Evolutionary conservation across 805 yeast genomes (phyloP).

Genomic region (Schwanniomyces pseudopolymorphus): DNA sequence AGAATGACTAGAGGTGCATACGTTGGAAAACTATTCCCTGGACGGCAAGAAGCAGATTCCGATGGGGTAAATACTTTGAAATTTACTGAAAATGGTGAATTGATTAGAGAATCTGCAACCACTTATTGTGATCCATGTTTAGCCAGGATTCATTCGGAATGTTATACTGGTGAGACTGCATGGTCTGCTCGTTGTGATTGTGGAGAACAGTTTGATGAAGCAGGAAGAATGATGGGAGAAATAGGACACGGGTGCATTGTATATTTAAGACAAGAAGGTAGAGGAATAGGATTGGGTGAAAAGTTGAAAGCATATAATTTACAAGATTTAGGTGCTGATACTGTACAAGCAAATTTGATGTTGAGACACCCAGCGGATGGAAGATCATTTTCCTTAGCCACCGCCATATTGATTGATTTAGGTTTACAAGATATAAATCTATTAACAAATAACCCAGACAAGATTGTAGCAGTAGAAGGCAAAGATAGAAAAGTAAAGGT

Average conservation of each 20-base stretch:
- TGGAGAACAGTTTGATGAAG: constrained; percentile 98
- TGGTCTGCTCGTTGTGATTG: constrained; percentile 99
- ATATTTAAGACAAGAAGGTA: constrained; percentile 94
- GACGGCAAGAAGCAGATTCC: constrained; percentile 66
- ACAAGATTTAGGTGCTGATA: constrained; percentile 98
- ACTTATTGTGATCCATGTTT: constrained; percentile 49
- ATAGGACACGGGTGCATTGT: constrained; percentile 92
- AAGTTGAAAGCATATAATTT: constrained; percentile 94
- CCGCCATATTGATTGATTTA: constrained; percentile 85
- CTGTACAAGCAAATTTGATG: constrained; percentile 92
- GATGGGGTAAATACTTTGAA: constrained; percentile 38
- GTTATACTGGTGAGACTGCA: constrained; percentile 98
- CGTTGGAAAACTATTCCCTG: constrained; percentile 86
- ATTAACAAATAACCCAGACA: constrained; percentile 94
- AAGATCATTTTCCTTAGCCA: constrained; percentile 90
- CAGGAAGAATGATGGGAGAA: constrained; percentile 88
- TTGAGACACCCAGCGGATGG: constrained; percentile 97
- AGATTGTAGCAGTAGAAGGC: constrained; percentile 93
- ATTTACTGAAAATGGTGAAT: constrained; percentile 34
- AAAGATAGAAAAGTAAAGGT: constrained; percentile 72
- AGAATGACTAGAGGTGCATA: constrained; percentile 99
- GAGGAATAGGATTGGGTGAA: constrained; percentile 98
- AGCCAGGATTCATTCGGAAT: constrained; percentile 92
- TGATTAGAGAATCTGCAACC: constrained; percentile 26
- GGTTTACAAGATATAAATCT: constrained; percentile 71